Conservation (phyloP, 495 filamentous ascomycete genomes). For the Xylaria cubensis region DNA sequence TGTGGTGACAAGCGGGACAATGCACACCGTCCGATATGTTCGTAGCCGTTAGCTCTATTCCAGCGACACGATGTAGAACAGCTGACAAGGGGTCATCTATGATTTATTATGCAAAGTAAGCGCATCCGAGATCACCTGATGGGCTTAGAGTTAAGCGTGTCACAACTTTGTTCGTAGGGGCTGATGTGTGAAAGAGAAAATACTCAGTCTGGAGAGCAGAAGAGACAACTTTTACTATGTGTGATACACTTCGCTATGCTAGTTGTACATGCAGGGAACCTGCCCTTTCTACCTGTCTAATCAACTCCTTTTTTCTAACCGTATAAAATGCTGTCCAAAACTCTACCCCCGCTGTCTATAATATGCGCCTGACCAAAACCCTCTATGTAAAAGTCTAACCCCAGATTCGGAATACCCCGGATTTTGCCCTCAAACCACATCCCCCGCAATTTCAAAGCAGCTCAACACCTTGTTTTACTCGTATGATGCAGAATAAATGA, state of each 20-base stretch:
- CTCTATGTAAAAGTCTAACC: background rate
- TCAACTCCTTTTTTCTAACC: background rate
- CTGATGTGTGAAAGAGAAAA: background rate
- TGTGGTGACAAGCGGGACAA: background rate
- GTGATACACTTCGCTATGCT: background rate
- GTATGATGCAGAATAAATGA: background rate
- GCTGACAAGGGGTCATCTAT: background rate
- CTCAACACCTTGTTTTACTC: background rate
- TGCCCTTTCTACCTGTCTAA: background rate
- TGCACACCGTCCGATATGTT: background rate
- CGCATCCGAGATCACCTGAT: background rate
- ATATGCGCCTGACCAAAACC: background rate
- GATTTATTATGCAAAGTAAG: background rate
- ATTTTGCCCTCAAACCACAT: background rate
- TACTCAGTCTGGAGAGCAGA: background rate
- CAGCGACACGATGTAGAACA: background rate
- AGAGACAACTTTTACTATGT: background rate
- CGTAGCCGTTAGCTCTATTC: background rate
- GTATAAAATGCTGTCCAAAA: background rate
- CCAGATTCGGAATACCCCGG: background rate
- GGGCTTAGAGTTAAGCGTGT: background rate
- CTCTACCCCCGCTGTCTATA: background rate
- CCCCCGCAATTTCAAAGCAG: background rate
- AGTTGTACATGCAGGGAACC: slow-evolving; percentile 3
- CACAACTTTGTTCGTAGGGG: background rate